These are phyloP conservation scores for Diaporthe aspalathi DNA, from an alignment of 2,329 filamentous ascomycete species.

Conservation along the genomic window DNA sequence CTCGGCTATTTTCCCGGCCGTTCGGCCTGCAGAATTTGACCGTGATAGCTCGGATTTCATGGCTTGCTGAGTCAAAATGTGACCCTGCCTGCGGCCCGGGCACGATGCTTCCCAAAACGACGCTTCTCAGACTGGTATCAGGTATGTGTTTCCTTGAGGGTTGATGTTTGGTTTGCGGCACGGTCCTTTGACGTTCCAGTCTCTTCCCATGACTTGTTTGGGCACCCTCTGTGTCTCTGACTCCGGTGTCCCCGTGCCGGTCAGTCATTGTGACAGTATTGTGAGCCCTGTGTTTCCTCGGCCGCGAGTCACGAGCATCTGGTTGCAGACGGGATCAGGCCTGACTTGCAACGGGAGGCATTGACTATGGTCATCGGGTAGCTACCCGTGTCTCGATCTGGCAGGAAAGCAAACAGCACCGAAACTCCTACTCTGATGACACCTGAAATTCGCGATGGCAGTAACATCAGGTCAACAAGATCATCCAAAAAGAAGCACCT, in stretches of 20 bases:
- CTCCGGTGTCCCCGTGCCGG: neutral
- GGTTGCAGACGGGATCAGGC: neutral
- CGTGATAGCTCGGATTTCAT: neutral
- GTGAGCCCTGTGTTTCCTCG: neutral
- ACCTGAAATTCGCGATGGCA: neutral
- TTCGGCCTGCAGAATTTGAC: neutral
- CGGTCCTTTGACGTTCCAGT: neutral
- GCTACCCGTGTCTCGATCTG: neutral
- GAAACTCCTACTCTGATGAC: neutral
- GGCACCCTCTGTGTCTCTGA: neutral
- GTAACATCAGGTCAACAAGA: neutral
- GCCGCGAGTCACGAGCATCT: neutral
- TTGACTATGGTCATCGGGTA: neutral
- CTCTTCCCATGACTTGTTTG: neutral
- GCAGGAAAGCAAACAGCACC: neutral
- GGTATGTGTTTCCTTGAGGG: neutral
- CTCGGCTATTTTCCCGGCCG: neutral
- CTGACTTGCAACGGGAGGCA: neutral
- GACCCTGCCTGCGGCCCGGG: neutral
- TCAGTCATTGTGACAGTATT: neutral
- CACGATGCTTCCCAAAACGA: conserved; percentile 5
- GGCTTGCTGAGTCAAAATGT: conserved; percentile 6
- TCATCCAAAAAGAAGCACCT: neutral
- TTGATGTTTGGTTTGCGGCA: neutral
- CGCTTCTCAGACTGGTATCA: conserved; percentile 1